A percentile compares a stretch with the other conserved stretches of the same genome.
phyloP scores from a whole-genome alignment of 306 rosid genomes.

The Vicia villosa region DNA sequence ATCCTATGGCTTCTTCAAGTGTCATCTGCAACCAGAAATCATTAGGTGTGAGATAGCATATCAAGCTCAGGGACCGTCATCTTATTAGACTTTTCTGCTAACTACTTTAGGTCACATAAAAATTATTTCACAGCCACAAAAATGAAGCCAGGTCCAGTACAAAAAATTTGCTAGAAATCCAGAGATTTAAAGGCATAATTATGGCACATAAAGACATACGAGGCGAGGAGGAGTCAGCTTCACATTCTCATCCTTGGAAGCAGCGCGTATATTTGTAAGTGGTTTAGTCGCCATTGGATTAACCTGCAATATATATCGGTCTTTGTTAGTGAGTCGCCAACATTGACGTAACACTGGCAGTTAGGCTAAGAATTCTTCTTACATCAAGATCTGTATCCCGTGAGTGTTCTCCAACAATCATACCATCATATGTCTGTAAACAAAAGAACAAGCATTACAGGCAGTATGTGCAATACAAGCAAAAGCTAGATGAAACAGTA shows the following conservation, averaged over 20 bases:
- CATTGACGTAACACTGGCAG: conserved; percentile 20
- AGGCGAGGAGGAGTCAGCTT: conserved; percentile 93
- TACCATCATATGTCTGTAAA: conserved; percentile 92
- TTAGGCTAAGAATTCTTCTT: conserved; percentile 37
- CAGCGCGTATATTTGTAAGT: conserved; percentile 81
- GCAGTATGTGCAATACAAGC: conserved; percentile 17
- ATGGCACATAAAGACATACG: conserved; percentile 57
- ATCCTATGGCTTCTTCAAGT: conserved; percentile 97
- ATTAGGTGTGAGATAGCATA: conserved; percentile 33
- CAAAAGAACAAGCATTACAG: conserved; percentile 28
- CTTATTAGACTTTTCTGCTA: conserved; percentile 1
- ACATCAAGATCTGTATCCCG: conserved; percentile 94
- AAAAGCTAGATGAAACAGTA: conserved; percentile 28
- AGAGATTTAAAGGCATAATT: conserved; percentile 13
- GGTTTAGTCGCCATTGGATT: conserved; percentile 81
- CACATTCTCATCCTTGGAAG: conserved; percentile 76
- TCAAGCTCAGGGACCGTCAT: not conserved
- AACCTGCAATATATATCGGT: conserved; percentile 53
- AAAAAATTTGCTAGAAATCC: conserved; percentile 19
- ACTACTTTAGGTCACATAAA: not conserved
- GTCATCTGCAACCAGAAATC: conserved; percentile 69
- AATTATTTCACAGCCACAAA: not conserved
- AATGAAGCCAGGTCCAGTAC: conserved; percentile 24
- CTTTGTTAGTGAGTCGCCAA: conserved; percentile 33
- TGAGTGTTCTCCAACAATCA: conserved; percentile 95